Base-by-base conservation (phyloP, 2,329 filamentous ascomycete genomes). In the Exophiala aquamarina region DNA sequence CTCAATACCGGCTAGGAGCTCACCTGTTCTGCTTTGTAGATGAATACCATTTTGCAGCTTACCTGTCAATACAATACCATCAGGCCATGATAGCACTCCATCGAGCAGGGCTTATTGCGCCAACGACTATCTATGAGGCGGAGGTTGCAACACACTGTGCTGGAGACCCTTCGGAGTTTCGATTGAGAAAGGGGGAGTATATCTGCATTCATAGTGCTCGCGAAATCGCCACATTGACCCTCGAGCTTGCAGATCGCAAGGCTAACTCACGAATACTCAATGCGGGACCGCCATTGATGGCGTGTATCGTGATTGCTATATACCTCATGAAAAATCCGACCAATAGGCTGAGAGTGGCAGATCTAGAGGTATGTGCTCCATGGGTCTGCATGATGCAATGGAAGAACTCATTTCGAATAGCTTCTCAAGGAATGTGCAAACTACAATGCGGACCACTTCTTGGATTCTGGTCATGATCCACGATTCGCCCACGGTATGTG, bases 11-110 rank as follows among this genome's bases (percentile, higher is more conserved):
- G 5, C 32, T n/a, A 14, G 32, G 13, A 6, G 17, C 13, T 34
- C 17, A n/a, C 6, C 32, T 34, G 8, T 34, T 34, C 32, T 34
- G 32, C 14, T 34, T n/a, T 6, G 14, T 8, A 14, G 6, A 34
- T n/a, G 13, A 34, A 14, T 18, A 14, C n/a, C 32, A 34, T 18
- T 34, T 14, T 34, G 32, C 32, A n/a, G 32, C 32, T 6, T 18
- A 7, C 17, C 5, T 34, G 17, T 34, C 32, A 8, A 14, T 34
- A 6, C 32, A 34, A 34, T 34, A 34, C 17, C n/a, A 34, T 34
- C 32, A 34, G 17, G 13, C 32, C 13, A 34, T 34, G 32, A 34
- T 34, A n/a, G 32, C 32, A 34, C 32, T 34, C 14, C 32, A 34
- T 18, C 32, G 32, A 14, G 32, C 32, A 14, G 32, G 13, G 14